A percentile compares a stretch with the other conserved stretches of the same genome.
Conservation (phyloP, 371 early-diverging fungal genomes). For the Mucor velutinosus region DNA sequence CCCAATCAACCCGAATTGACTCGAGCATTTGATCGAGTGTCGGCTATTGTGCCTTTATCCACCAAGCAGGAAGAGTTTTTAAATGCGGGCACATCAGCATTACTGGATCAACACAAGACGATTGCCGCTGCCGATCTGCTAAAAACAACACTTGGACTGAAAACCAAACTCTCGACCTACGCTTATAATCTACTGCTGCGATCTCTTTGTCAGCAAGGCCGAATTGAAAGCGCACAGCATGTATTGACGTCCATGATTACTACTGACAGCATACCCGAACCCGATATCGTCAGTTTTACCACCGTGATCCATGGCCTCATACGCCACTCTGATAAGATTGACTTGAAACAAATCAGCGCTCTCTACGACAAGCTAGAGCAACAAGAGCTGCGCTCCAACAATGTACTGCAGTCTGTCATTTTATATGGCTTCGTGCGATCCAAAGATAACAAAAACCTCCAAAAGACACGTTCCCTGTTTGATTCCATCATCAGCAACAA, state of each 20-base stretch:
- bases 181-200: slow-evolving; percentile 38
- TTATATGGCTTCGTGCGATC: slow-evolving; percentile 32
- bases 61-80: slow-evolving; percentile 18
- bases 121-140: slow-evolving; percentile 27
- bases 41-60: not conserved
- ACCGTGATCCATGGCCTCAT: slow-evolving; percentile 43
- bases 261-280: slow-evolving; percentile 32
- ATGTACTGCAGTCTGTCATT: slow-evolving; percentile 33
- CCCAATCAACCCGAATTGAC: slow-evolving; percentile 10
- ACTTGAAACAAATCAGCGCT: slow-evolving; percentile 14
- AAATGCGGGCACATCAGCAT: slow-evolving; percentile 18
- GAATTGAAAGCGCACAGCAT: slow-evolving; percentile 26
- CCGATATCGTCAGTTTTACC: slow-evolving; percentile 46
- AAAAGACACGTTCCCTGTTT: slow-evolving; percentile 21
- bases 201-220: slow-evolving; percentile 28
- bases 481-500: slow-evolving; percentile 21
- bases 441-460: not conserved
- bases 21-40: slow-evolving; percentile 28
- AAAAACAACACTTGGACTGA: slow-evolving; percentile 14
- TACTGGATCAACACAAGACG: slow-evolving; percentile 30
- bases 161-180: slow-evolving; percentile 15
- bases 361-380: slow-evolving; percentile 29
- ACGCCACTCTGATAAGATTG: slow-evolving; percentile 3
- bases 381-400: slow-evolving; percentile 22
- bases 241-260: slow-evolving; percentile 31